Percentiles rank a stretch among this genome's conserved stretches.
Conservation (phyloP, 2,329 filamentous ascomycete species). For the Magnaporthales sp. region DNA sequence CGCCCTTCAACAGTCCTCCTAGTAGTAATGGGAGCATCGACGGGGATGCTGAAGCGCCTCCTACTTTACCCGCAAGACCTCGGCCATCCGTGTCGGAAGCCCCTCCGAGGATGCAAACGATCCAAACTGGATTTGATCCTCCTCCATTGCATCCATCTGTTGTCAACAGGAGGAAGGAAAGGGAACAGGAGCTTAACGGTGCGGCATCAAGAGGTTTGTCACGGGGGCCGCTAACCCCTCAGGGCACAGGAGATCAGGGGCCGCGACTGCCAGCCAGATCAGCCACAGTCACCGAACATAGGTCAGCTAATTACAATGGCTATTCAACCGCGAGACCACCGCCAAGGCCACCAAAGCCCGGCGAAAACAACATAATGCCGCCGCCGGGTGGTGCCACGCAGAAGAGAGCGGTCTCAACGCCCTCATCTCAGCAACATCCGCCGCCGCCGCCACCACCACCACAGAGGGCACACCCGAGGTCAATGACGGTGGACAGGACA, state of each 20-base stretch:
- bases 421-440: conserved; percentile 28
- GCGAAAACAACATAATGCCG: conserved; percentile 16
- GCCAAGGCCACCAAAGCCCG: conserved; percentile 11
- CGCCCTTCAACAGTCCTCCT: conserved; percentile 82
- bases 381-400: conserved; percentile 11
- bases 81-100: conserved; percentile 30
- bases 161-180: conserved; percentile 33
- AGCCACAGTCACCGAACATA: conserved; percentile 23
- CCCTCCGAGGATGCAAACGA: conserved; percentile 20
- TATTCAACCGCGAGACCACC: conserved; percentile 8
- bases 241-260: conserved; percentile 32
- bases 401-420: conserved; percentile 37
- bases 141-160: conserved; percentile 43
- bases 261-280: conserved; percentile 43
- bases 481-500: conserved; percentile 39
- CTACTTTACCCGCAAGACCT: conserved; percentile 39
- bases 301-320: conserved; percentile 14
- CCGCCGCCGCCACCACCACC: conserved; percentile 33
- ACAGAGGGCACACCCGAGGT: conserved; percentile 33
- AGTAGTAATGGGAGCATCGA: conserved; percentile 56
- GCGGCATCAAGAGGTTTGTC: conserved; percentile 9
- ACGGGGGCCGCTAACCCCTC: conserved; percentile 28
- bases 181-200: conserved; percentile 33
- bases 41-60: conserved; percentile 32
- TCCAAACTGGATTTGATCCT: conserved; percentile 35